Evolutionary conservation across 208 protist species (phyloP), one percentile per base, ranked within the genome.

Genomic region (Leptomonas pyrrhocoris): DNA sequence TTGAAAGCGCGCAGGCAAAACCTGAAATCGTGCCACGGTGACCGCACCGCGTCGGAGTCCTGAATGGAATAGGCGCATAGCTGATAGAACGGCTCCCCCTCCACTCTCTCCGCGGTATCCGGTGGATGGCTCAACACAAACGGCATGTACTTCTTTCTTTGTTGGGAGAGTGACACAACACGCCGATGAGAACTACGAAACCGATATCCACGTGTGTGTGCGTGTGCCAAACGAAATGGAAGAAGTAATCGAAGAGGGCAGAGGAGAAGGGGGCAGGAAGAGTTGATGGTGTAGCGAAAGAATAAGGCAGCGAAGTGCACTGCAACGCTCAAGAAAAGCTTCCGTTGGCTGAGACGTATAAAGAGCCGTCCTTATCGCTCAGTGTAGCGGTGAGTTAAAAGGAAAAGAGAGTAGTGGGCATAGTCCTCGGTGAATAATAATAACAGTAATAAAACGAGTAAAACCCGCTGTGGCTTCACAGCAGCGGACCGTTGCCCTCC

Each of bases 71-170:
- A 86, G 7, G 9, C 18, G 19, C 64, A 27, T 8, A 85, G 57
- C 18, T 57, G 13, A 40, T 83, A 85, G 57, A 88, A 81, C 0
- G 77, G 73, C 31, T 76, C 70, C 5, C 76, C 76, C 40, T 83
- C 79, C 19, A 73, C 61, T 15, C 56, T 65, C 49, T 51, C 57
- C 36, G 74, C 71, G 12, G 36, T 72, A 53, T 87, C 78, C 13
- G 16, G 9, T 3, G 82, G 77, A 45, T 82, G 77, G 1, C 28
- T 53, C 28, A 76, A 27, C 6, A 27, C 30, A 40, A 85, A 85
- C 2, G 80, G 77, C 83, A 85, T 85, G 46, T 2, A 18, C 9
- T 4, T 38, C 38, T 6, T 51, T 42, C 50, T n/a, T n/a, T n/a
- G n/a, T n/a, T n/a, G n/a, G n/a, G n/a, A n/a, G n/a, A n/a, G n/a